These are phyloP conservation scores for Fraxinus quadrangulata DNA, from an alignment of 257 asterid species.

Conservation along the genomic window DNA sequence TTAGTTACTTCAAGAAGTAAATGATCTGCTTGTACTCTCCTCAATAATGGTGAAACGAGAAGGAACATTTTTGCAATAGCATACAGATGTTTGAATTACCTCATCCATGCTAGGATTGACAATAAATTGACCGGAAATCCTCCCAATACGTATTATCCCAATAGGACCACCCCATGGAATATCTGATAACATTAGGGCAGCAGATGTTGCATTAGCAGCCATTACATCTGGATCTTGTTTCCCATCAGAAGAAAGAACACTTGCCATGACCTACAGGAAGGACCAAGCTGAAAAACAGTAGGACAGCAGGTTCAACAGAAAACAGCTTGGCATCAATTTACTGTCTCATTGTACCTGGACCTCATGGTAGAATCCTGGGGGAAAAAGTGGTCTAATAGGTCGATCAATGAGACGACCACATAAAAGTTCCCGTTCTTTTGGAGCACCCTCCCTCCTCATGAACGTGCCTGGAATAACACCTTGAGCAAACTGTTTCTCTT, in stretches of 20 bases:
- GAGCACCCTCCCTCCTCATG: constrained; percentile 99
- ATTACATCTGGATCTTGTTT: constrained; percentile 93
- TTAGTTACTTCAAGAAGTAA: neutral
- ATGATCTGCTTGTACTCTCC: neutral
- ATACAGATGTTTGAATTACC: constrained; percentile 41
- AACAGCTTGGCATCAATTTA: neutral
- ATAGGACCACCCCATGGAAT: constrained; percentile 99
- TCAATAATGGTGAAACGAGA: neutral
- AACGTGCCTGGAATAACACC: constrained; percentile 81
- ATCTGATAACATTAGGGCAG: constrained; percentile 95
- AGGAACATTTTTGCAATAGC: constrained; percentile 5
- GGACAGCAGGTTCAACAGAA: constrained; percentile 17
- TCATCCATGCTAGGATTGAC: constrained; percentile 95
- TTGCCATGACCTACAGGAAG: constrained; percentile 66
- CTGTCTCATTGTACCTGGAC: constrained; percentile 68
- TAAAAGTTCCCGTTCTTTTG: constrained; percentile 94
- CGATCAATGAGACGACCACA: constrained; percentile 95
- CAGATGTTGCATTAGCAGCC: constrained; percentile 97
- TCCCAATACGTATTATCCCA: constrained; percentile 90
- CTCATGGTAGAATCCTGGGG: constrained; percentile 90
- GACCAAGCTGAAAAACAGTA: constrained; percentile 18
- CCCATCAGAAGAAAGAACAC: constrained; percentile 93
- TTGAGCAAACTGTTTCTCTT: constrained; percentile 95
- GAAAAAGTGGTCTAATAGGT: constrained; percentile 94
- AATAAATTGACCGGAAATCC: constrained; percentile 74